Percentiles rank a stretch among this genome's conserved stretches.
Conservation (phyloP, 2,329 filamentous ascomycete species). For the Cladosporium sp. region DNA sequence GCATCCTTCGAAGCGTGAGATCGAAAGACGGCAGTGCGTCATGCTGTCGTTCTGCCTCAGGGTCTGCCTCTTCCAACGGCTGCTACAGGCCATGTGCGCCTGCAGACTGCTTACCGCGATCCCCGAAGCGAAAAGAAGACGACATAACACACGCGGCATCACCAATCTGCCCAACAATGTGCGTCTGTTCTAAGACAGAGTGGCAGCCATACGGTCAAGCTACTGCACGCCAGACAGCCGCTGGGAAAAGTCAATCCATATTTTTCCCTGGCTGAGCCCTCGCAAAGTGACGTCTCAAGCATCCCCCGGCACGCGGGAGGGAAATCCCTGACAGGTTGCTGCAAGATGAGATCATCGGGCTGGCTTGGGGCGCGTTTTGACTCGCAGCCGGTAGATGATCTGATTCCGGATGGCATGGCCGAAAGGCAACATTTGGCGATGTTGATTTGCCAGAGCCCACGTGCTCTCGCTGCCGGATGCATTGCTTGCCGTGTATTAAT, state of each 20-base stretch:
- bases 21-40: background rate
- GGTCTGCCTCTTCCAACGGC: background rate
- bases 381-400: background rate
- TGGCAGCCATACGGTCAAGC: background rate
- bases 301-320: background rate
- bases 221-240: background rate
- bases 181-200: background rate
- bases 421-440: background rate
- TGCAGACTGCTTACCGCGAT: constrained; percentile 2
- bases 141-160: background rate
- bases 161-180: background rate
- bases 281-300: background rate
- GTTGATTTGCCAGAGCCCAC: too few species aligned
- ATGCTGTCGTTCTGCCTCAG: background rate
- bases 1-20: background rate
- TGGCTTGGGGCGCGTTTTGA: background rate
- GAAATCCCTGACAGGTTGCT: background rate
- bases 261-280: background rate
- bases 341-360: background rate
- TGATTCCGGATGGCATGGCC: background rate
- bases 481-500: too few species aligned
- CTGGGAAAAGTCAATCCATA: constrained; percentile 1
- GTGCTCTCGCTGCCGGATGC: too few species aligned
- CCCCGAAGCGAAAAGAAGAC: background rate
- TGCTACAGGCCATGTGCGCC: background rate